Base-by-base conservation (phyloP, 2,329 filamentous ascomycete species). In the Beauveria bassiana region DNA sequence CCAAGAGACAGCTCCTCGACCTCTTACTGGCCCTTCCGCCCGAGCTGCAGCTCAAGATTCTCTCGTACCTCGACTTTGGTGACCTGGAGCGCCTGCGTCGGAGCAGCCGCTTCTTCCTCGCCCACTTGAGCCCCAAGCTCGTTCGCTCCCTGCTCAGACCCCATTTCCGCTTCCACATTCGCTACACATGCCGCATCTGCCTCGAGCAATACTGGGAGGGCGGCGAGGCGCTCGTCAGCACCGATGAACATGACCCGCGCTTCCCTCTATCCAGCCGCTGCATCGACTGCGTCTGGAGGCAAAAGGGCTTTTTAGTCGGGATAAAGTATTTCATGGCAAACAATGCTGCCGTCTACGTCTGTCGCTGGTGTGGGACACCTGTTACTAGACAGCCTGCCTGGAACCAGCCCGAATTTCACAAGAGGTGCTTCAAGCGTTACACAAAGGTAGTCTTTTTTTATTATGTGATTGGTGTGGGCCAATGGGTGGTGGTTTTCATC, bases 301-400 rank as follows among this genome's bases (percentile, higher is more conserved):
- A 65, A 5, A 66, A 70, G 14, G 75, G 77, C 7, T 71, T 75
- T 8, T 67, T 68, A 20, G 70, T 77, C 4, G 77, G 77, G 5
- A 65, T 66, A n/a, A 70, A 67, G 65, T 70, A 77, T n/a, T 66
- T 65, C 0, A 69, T 79, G 47, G 76, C 70, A 6, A 75, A 74
- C 49, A 66, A 67, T 20, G 64, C 66, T 10, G 66, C 64, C 5
- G 70, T 73, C 31, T 78, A 72, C 69, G 69, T 77, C 12, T 80
- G 78, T 50, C 72, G 77, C 7, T 79, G 76, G 71, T 80, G 78
- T 66, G 77, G 78, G 0, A 72, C 68, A 62, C 77, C 77, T 8
- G 69, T 78, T 38, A 65, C 67, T 5, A 62, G 63, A 5, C 67
- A 67, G 28, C 63, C 67, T 12, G 71, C 71, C 9, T 71, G 67